Evolutionary conservation across 306 rosid species (phyloP).

Genomic region (Vigna angularis): DNA sequence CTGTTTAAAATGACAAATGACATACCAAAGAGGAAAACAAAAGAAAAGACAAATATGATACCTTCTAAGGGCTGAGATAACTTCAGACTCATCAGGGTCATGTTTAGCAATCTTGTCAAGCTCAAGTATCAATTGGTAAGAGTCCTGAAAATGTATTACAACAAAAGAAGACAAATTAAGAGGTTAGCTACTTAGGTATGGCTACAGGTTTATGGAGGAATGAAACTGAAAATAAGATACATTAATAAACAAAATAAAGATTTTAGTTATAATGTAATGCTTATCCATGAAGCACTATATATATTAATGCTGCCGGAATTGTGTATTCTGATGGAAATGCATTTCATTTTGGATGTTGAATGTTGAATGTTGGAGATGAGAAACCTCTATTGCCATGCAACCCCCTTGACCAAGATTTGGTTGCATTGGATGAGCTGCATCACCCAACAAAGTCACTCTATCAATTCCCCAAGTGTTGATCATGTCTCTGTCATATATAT

Average conservation of each 20-base stretch:
- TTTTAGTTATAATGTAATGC: neutral
- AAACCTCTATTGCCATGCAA: conserved; percentile 60
- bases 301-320: neutral
- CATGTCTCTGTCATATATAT: conserved; percentile 59
- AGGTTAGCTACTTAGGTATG: neutral
- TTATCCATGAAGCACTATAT: neutral
- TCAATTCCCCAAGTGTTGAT: conserved; percentile 52
- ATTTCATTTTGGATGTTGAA: neutral
- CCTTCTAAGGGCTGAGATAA: conserved; percentile 57
- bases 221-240: neutral
- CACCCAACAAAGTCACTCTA: conserved; percentile 56
- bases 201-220: neutral
- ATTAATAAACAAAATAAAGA: neutral
- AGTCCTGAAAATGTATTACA: conserved; percentile 47
- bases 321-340: neutral
- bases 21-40: neutral
- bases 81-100: conserved; percentile 32
- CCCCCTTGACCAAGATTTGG: conserved; percentile 62
- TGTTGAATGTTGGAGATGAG: neutral
- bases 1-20: neutral
- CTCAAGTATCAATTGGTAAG: conserved; percentile 58
- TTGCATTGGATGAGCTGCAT: conserved; percentile 64
- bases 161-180: conserved; percentile 12
- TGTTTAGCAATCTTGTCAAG: conserved; percentile 46
- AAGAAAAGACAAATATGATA: neutral